phyloP scores from a whole-genome alignment of 2,329 filamentous ascomycete genomes.

The Ophiostoma piceae region DNA sequence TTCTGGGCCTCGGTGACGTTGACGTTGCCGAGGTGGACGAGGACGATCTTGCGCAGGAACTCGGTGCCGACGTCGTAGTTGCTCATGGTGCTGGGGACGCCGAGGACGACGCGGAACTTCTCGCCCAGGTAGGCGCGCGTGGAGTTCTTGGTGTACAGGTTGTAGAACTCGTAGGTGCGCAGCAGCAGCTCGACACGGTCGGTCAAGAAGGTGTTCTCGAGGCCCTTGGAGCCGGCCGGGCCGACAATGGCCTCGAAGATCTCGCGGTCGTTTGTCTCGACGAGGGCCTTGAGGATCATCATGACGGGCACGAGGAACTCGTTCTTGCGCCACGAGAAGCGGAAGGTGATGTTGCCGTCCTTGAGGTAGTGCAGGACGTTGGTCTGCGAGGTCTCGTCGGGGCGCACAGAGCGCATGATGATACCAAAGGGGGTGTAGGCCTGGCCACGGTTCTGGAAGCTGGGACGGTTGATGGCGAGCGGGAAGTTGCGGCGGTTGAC shows the following conservation, averaged over 20 bases:
- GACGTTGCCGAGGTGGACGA: conserved; percentile 84
- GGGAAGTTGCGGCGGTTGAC: conserved; percentile 90
- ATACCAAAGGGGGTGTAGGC: conserved; percentile 88
- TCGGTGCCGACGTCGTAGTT: conserved; percentile 88
- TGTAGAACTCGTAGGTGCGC: conserved; percentile 88
- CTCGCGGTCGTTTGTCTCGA: conserved; percentile 93
- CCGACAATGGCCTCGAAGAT: conserved; percentile 94
- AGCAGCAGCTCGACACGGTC: conserved; percentile 89
- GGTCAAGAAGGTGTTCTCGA: conserved; percentile 86
- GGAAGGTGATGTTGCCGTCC: conserved; percentile 93
- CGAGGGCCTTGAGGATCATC: conserved; percentile 92
- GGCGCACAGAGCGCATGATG: conserved; percentile 83
- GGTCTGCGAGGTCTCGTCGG: conserved; percentile 97
- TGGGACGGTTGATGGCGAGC: conserved; percentile 85
- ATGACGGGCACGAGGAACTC: conserved; percentile 93
- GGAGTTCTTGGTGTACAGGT: conserved; percentile 72
- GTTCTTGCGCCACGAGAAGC: conserved; percentile 96
- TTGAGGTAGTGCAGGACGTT: conserved; percentile 94
- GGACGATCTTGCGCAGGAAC: conserved; percentile 81
- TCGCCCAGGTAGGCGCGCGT: conserved; percentile 82
- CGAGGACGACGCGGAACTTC: conserved; percentile 85
- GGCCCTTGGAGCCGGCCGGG: conserved; percentile 65
- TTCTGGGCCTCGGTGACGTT: conserved; percentile 81
- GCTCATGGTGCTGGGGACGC: conserved; percentile 74
- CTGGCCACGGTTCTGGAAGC: conserved; percentile 80